Conservation (phyloP, 805 yeast genomes). For the Zygosaccharomyces bailii region DNA sequence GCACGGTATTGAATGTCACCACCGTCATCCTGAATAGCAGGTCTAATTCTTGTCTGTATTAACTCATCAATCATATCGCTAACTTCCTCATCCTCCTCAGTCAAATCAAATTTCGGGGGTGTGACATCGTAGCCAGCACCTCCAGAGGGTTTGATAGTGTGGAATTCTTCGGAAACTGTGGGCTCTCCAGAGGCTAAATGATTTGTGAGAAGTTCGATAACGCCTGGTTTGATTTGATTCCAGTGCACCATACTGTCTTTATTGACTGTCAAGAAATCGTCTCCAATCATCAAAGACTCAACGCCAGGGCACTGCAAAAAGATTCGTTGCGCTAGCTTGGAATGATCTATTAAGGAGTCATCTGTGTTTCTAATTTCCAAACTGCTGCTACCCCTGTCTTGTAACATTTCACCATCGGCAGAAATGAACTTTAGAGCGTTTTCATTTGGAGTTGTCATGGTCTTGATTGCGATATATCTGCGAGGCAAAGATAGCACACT, state of each 20-base stretch:
- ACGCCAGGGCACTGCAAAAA: constrained; percentile 51
- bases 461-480: constrained; percentile 34
- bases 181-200: constrained; percentile 32
- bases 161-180: constrained; percentile 27
- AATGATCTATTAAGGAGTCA: constrained; percentile 38
- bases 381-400: constrained; percentile 33
- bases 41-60: constrained; percentile 90
- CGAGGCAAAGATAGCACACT: constrained; percentile 7
- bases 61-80: constrained; percentile 88
- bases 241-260: constrained; percentile 64
- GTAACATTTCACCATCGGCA: constrained; percentile 35
- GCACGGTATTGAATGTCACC: constrained; percentile 92
- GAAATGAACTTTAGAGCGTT: constrained; percentile 66
- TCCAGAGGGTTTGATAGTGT: constrained; percentile 35
- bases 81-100: constrained; percentile 73
- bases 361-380: constrained; percentile 36
- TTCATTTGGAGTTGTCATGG: constrained; percentile 68
- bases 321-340: constrained; percentile 60
- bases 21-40: constrained; percentile 98
- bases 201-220: constrained; percentile 39
- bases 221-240: constrained; percentile 67
- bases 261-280: constrained; percentile 68
- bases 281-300: constrained; percentile 69
- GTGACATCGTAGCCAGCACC: constrained; percentile 37
- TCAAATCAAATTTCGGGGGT: constrained; percentile 32